Conservation (phyloP, 768 basidiomycete genomes). For the Serendipita sp. region DNA sequence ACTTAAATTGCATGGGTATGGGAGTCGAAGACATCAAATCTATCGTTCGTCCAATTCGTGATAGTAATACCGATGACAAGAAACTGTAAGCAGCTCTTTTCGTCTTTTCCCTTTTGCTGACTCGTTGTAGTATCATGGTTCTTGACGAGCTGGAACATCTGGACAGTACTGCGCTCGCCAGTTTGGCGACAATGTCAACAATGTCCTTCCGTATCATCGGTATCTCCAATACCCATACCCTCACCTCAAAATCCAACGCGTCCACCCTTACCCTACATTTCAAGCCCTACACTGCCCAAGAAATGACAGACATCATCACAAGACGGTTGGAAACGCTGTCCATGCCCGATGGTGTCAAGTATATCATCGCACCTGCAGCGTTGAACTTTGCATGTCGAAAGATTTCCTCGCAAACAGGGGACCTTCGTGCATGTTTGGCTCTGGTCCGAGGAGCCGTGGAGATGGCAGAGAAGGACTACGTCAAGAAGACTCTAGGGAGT, state of each 20-base stretch:
- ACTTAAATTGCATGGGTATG: constrained; percentile 2
- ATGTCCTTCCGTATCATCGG: constrained; percentile 54
- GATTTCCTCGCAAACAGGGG: constrained; percentile 66
- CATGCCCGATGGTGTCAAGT: constrained; percentile 12
- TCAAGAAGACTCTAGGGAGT: constrained; percentile 13
- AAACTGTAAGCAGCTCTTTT: not conserved
- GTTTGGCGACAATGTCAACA: constrained; percentile 40
- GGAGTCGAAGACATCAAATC: not conserved
- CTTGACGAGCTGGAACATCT: constrained; percentile 84
- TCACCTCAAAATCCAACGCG: constrained; percentile 38
- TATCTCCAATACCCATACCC: constrained; percentile 80
- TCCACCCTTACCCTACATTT: constrained; percentile 58
- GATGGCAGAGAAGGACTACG: constrained; percentile 30
- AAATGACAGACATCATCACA: constrained; percentile 54
- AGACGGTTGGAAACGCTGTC: constrained; percentile 44
- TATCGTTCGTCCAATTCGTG: not conserved
- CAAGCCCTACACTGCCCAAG: constrained; percentile 56
- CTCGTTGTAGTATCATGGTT: constrained; percentile 35
- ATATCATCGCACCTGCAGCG: constrained; percentile 16
- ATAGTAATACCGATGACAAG: not conserved
- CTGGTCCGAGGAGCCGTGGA: constrained; percentile 71
- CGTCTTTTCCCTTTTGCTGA: not conserved
- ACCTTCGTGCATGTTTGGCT: constrained; percentile 67
- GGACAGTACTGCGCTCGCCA: constrained; percentile 47
- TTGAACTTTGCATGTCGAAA: constrained; percentile 50